These are phyloP conservation scores for Trebouxiophyceae sp. DNA, from an alignment of 163 green algal species.

Conservation along the genomic window DNA sequence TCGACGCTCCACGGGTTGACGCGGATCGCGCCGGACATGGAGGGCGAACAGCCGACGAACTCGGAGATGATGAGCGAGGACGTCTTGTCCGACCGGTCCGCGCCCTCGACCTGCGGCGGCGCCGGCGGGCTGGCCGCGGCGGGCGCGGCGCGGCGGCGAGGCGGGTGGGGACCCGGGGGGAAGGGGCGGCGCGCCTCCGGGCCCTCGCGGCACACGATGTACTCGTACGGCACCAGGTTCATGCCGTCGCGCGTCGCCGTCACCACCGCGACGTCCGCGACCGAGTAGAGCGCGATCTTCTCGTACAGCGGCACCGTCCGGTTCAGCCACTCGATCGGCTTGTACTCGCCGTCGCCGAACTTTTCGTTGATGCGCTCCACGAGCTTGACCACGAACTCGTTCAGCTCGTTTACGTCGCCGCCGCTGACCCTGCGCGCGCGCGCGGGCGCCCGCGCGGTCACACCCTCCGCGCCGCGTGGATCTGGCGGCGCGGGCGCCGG, in stretches of 20 bases:
- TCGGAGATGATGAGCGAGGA: conserved; percentile 51
- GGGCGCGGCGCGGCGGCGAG: too few species aligned
- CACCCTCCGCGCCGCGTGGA: too few species aligned
- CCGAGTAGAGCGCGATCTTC: conserved; percentile 82
- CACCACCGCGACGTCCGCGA: conserved; percentile 81
- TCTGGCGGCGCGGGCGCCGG: conserved; percentile 62
- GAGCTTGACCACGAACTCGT: conserved; percentile 34
- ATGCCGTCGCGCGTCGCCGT: conserved; percentile 93
- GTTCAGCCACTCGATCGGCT: conserved; percentile 84
- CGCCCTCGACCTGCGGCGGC: too few species aligned
- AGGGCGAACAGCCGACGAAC: conserved; percentile 97
- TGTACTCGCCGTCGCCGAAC: conserved; percentile 36
- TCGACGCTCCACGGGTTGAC: conserved; percentile 97
- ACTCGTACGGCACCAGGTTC: conserved; percentile 98
- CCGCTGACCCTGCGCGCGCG: conserved; percentile 42
- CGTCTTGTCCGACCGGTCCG: background rate
- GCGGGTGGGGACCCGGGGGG: too few species aligned
- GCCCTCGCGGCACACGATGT: conserved; percentile 79
- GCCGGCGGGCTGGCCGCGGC: too few species aligned
- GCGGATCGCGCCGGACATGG: conserved; percentile 85
- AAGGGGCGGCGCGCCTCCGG: conserved; percentile 9
- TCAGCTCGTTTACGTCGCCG: conserved; percentile 78
- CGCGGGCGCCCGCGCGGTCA: too few species aligned
- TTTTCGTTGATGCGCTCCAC: conserved; percentile 51
- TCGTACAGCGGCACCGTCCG: conserved; percentile 87